phyloP scores from a whole-genome alignment of 805 yeast genomes.

The Candida nanaspora region DNA sequence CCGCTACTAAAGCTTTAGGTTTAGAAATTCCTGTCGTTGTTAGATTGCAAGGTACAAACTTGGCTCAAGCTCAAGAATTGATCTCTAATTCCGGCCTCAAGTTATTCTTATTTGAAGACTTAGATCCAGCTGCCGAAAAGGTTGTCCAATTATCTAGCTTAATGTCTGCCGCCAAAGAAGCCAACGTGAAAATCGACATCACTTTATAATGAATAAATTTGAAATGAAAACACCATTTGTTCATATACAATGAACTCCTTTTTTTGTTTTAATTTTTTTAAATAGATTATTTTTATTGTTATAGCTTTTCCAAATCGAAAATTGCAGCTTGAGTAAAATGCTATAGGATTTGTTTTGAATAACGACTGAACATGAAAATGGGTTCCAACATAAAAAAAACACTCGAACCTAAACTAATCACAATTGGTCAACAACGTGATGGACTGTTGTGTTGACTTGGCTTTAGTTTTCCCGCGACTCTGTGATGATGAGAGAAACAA shows the following conservation, averaged over 20 bases:
- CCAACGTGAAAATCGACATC: conserved; percentile 1
- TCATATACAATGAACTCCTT: background rate
- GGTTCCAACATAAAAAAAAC: no score
- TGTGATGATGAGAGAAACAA: no score
- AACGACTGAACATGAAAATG: no score
- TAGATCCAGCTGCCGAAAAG: conserved; percentile 96
- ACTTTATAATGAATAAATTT: background rate
- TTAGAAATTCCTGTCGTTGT: conserved; percentile 93
- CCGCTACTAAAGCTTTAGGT: conserved; percentile 87
- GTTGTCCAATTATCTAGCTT: conserved; percentile 57
- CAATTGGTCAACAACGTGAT: no score
- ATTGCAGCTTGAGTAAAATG: no score
- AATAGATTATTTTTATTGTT: background rate
- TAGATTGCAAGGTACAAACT: conserved; percentile 97
- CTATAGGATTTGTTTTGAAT: no score
- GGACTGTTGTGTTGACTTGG: no score
- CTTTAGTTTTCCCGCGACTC: background rate
- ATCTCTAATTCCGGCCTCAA: conserved; percentile 85
- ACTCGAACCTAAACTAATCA: no score
- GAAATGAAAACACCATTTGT: background rate
- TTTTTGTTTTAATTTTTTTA: background rate
- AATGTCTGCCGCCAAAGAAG: conserved; percentile 1
- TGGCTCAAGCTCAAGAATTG: conserved; percentile 80
- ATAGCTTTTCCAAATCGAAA: no score
- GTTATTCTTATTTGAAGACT: conserved; percentile 84